Base-by-base conservation (phyloP, 108 stramenopile genomes). In the Skeletonema marinoi region DNA sequence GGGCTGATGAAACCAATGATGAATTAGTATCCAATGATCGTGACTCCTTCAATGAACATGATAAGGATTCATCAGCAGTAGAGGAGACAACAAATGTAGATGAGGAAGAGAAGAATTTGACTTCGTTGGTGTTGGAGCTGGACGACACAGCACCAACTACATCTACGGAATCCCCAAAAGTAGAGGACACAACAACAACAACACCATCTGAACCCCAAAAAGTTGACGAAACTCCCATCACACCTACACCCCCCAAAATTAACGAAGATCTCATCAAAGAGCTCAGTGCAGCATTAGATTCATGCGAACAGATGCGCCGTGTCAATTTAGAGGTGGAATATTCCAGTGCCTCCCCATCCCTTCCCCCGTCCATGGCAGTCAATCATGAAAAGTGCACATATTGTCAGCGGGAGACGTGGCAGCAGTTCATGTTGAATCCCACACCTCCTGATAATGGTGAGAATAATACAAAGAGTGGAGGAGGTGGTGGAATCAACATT, bases 241-340 rank as follows among this genome's bases (percentile, higher is more conserved):
- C 36, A 36, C 25, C 25, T 25, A 42, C 13, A 1, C 41, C 10
- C 12, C 41, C 19, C 19, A 17, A 51, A 19, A 51, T 51, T 21
- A 21, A 51, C 19, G 50, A 75, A 70, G 50, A 67, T 39, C 58
- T 41, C 25, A 66, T 82, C 14, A 88, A 83, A 86, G 77, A 88
- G 29, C 66, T 88, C 38, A 87, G 87, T 50, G 84, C 80, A 6
- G 89, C 91, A n/a, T 85, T 88, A 32, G 86, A 84, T 61, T 60
- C 84, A 16, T 44, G 88, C 7, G 92, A 92, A 51, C 73, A 65
- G 31, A 87, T 92, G 85, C 78, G 92, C 32, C 66, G 74, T 54
- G 73, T 78, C 48, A 92, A 92, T 66, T 61, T 92, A 6, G 80
- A 88, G 68, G 75, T 92, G 19, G 88, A 88, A 70, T 90, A 83